Conservation (phyloP, 176 grass and related monocot genomes). For the Oryza meridionalis region DNA sequence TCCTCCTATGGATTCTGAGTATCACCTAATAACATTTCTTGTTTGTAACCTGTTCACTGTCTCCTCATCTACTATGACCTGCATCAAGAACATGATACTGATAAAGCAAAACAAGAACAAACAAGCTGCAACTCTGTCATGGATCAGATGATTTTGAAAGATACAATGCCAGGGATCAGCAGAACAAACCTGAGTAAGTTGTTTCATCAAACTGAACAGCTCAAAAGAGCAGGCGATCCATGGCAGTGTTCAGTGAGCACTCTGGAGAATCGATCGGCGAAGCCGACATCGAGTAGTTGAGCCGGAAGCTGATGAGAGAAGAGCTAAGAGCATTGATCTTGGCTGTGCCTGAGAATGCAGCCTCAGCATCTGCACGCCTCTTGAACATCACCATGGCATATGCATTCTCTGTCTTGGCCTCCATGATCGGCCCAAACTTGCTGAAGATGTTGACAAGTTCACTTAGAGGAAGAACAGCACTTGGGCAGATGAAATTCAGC, state of each 20-base stretch:
- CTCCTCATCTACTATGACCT: conserved; percentile 17
- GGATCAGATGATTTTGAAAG: not conserved
- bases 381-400: conserved; percentile 54
- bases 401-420: conserved; percentile 41
- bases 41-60: not conserved
- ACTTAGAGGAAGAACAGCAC: conserved; percentile 28
- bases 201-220: not conserved
- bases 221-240: not conserved
- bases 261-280: not conserved
- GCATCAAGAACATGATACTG: conserved; percentile 12
- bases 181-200: conserved; percentile 25
- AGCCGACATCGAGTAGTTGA: conserved; percentile 43
- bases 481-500: conserved; percentile 44
- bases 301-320: conserved; percentile 46
- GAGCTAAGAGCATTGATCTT: conserved; percentile 44
- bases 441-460: conserved; percentile 59
- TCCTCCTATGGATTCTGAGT: not conserved
- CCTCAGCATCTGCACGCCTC: conserved; percentile 50
- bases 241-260: not conserved
- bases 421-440: conserved; percentile 57
- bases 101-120: conserved; percentile 19
- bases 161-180: not conserved
- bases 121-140: conserved; percentile 39
- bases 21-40: not conserved
- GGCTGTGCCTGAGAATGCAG: conserved; percentile 43